Evolutionary conservation across 2,329 filamentous ascomycete species (phyloP).

Genomic region (Pestalotiopsis sp.): DNA sequence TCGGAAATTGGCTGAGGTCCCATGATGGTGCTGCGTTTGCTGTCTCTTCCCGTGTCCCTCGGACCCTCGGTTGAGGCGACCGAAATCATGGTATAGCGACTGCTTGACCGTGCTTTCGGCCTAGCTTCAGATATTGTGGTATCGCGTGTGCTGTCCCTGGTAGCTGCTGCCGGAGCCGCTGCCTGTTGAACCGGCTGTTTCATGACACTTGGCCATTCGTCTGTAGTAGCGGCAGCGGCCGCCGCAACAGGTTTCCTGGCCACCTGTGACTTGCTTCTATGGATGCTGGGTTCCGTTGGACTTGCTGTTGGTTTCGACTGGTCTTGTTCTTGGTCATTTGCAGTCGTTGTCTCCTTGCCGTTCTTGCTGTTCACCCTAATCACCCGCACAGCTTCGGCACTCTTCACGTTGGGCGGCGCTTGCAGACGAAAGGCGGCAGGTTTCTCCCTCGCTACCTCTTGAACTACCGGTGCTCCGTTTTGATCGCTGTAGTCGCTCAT

Average conservation of each 20-base stretch:
- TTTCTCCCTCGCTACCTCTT: slow-evolving; percentile 20
- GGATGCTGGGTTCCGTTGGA: not conserved
- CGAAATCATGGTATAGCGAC: slow-evolving; percentile 7
- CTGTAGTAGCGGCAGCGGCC: not conserved
- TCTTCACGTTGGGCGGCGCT: slow-evolving; percentile 25
- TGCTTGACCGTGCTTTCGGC: slow-evolving; percentile 10
- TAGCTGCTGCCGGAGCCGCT: not conserved
- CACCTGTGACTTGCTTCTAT: not conserved
- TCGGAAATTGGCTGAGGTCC: slow-evolving; percentile 12
- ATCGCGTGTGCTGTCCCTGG: not conserved
- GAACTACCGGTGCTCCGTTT: not conserved
- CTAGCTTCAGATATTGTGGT: not conserved
- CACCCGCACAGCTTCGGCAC: slow-evolving; percentile 28
- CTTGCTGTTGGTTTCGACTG: not conserved
- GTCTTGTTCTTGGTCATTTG: not conserved
- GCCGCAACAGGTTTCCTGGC: not conserved
- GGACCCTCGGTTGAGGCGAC: not conserved
- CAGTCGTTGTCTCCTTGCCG: slow-evolving; percentile 1
- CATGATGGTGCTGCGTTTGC: slow-evolving; percentile 14
- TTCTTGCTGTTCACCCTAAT: slow-evolving; percentile 29
- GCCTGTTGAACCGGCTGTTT: not conserved
- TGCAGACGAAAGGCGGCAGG: slow-evolving; percentile 27
- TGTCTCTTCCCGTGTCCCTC: slow-evolving; percentile 4
- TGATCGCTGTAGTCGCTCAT: slow-evolving; percentile 20
- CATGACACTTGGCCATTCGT: not conserved